Percentiles rank a stretch among this genome's conserved stretches.
phyloP scores from a whole-genome alignment of 495 filamentous ascomycete species.

The Talaromyces borbonicus region DNA sequence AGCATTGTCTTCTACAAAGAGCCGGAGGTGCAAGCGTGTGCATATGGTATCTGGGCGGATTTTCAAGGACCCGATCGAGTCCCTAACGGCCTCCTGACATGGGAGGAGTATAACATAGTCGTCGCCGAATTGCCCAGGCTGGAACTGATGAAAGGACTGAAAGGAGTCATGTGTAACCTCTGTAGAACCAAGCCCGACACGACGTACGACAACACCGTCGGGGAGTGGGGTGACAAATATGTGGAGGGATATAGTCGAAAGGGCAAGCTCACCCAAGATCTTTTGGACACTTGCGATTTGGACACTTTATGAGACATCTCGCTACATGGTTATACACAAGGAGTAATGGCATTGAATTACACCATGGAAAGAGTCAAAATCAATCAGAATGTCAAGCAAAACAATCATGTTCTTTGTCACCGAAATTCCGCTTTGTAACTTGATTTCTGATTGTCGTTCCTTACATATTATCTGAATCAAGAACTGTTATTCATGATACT shows the following conservation, averaged over 20 bases:
- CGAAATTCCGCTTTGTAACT: neutral
- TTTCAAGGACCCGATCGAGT: slow-evolving; percentile 28
- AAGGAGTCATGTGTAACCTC: slow-evolving; percentile 29
- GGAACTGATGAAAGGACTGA: slow-evolving; percentile 25
- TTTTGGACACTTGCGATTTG: slow-evolving; percentile 7
- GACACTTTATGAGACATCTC: slow-evolving; percentile 4
- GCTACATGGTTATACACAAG: neutral
- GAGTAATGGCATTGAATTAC: neutral
- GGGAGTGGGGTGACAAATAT: slow-evolving; percentile 16
- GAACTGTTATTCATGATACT: too few species aligned
- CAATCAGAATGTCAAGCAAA: slow-evolving; percentile 1
- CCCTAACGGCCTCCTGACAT: slow-evolving; percentile 17
- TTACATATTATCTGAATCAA: neutral
- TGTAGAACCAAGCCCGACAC: slow-evolving; percentile 37
- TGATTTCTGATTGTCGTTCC: slow-evolving; percentile 1
- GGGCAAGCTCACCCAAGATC: slow-evolving; percentile 9
- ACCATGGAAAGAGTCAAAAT: slow-evolving; percentile 1
- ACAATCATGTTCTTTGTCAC: neutral
- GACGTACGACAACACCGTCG: slow-evolving; percentile 40
- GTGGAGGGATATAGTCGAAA: slow-evolving; percentile 9
- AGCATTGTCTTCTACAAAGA: slow-evolving; percentile 35
- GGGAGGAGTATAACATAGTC: slow-evolving; percentile 24
- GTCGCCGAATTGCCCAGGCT: slow-evolving; percentile 24
- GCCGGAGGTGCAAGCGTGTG: slow-evolving; percentile 29
- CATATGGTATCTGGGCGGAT: slow-evolving; percentile 38